A percentile compares a stretch with the other conserved stretches of the same genome.
phyloP scores from a whole-genome alignment of 2,329 filamentous ascomycete genomes.

The Orbilia brochopaga region DNA sequence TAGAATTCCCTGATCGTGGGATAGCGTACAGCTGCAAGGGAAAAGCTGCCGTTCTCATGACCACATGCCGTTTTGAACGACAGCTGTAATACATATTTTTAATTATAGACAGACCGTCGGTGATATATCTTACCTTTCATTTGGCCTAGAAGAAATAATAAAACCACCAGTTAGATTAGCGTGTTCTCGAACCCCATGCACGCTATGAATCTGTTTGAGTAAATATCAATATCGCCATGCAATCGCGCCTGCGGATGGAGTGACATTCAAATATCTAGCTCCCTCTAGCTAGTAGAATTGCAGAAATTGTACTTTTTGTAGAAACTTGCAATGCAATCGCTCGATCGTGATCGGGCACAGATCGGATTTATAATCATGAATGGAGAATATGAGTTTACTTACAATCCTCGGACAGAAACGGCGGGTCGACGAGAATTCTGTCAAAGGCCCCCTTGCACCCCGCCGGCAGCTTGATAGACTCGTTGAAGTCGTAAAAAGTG shows the following conservation, averaged over 20 bases:
- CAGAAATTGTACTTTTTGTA: neutral
- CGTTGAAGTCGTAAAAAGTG: conserved; percentile 74
- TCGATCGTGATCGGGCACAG: neutral
- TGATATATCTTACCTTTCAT: conserved; percentile 38
- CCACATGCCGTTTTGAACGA: neutral
- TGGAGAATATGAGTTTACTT: conserved; percentile 71
- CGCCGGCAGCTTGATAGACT: conserved; percentile 64
- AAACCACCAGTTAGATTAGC: conserved; percentile 15
- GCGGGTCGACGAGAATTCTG: conserved; percentile 76
- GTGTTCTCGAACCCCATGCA: neutral
- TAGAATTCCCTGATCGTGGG: conserved; percentile 38
- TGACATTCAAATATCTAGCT: neutral
- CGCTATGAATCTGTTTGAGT: neutral
- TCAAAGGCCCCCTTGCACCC: conserved; percentile 64
- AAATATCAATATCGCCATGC: neutral
- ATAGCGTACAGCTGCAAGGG: conserved; percentile 7
- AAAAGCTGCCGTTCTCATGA: neutral
- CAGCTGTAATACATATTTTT: no score
- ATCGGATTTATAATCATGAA: conserved; percentile 16
- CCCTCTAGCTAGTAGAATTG: neutral
- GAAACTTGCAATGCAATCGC: neutral
- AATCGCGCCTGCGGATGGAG: no score
- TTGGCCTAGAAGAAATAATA: conserved; percentile 27
- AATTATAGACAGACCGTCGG: no score
- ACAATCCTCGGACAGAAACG: conserved; percentile 79